A percentile compares a stretch with the other conserved stretches of the same genome.
phyloP scores from a whole-genome alignment of 169 alveolate genomes.

The Cyclospora cayetanensis region DNA sequence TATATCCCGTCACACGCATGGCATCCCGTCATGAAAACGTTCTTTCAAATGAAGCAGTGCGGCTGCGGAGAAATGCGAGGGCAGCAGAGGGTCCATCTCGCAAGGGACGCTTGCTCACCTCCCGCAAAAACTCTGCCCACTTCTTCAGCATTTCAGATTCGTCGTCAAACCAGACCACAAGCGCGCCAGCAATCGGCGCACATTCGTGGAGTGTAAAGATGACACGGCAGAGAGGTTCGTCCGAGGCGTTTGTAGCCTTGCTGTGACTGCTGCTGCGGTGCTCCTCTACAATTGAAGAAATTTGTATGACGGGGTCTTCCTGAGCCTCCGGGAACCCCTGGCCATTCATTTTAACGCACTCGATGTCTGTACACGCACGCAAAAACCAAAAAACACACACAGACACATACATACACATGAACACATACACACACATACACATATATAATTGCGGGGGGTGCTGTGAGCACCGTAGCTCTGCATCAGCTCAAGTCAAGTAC shows the following conservation, averaged over 20 bases:
- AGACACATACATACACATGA: background rate
- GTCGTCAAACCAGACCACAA: constrained; percentile 86
- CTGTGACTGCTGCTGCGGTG: constrained; percentile 61
- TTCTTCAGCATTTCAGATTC: constrained; percentile 81
- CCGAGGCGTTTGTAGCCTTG: constrained; percentile 39
- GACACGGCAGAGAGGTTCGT: constrained; percentile 83
- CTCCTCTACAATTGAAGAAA: constrained; percentile 89
- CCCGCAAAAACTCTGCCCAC: constrained; percentile 74
- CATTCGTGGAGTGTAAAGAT: constrained; percentile 87
- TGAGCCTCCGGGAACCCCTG: constrained; percentile 96
- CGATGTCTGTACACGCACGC: constrained; percentile 79
- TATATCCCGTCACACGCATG: no score
- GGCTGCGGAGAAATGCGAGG: background rate
- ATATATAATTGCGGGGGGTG: background rate
- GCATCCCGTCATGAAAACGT: background rate
- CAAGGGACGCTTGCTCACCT: constrained; percentile 8
- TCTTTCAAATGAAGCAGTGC: background rate
- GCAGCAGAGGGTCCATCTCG: background rate
- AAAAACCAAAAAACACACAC: background rate
- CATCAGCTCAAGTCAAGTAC: background rate
- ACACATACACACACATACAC: background rate
- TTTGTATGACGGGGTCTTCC: constrained; percentile 96
- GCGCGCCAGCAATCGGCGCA: constrained; percentile 87
- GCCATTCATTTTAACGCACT: constrained; percentile 89
- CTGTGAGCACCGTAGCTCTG: background rate